Evolutionary conservation across 2,329 filamentous ascomycete species (phyloP).

Genomic region (Penicillium sp.): DNA sequence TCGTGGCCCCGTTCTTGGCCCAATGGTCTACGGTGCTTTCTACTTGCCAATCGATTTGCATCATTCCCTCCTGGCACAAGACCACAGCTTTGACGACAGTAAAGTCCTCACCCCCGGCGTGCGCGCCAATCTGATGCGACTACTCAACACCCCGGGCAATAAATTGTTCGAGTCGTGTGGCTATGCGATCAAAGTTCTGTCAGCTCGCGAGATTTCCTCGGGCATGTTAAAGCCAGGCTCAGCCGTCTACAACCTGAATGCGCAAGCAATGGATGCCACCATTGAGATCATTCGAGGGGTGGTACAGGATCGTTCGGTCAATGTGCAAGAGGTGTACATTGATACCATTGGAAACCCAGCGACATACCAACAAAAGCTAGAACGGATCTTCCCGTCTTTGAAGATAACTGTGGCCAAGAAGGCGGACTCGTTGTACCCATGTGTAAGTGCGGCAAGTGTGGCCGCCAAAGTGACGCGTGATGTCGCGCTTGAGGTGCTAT

Average conservation of each 20-base stretch:
- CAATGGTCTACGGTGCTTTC: conserved; percentile 69
- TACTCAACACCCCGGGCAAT: conserved; percentile 65
- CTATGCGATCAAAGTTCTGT: conserved; percentile 80
- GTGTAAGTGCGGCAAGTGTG: conserved; percentile 88
- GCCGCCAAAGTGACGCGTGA: conserved; percentile 96
- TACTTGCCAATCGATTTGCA: conserved; percentile 67
- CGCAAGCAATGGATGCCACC: conserved; percentile 91
- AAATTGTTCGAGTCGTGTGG: conserved; percentile 67
- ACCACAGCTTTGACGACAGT: conserved; percentile 90
- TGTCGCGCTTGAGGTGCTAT: conserved; percentile 79
- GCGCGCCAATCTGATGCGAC: conserved; percentile 69
- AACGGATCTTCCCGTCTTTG: conserved; percentile 76
- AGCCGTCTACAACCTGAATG: conserved; percentile 82
- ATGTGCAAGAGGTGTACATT: conserved; percentile 86
- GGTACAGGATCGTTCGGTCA: conserved; percentile 68
- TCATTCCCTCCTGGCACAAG: conserved; percentile 71
- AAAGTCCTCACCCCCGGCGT: conserved; percentile 84
- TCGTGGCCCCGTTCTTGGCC: conserved; percentile 84
- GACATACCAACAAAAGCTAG: conserved; percentile 79
- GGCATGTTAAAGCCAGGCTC: conserved; percentile 65
- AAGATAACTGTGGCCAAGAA: conserved; percentile 81
- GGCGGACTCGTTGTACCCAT: conserved; percentile 88
- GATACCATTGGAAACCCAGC: conserved; percentile 87
- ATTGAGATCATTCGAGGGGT: conserved; percentile 77
- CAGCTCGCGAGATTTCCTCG: conserved; percentile 77